phyloP scores from a whole-genome alignment of 148 eudicot species.

The Vaccinium vitisidaea region DNA sequence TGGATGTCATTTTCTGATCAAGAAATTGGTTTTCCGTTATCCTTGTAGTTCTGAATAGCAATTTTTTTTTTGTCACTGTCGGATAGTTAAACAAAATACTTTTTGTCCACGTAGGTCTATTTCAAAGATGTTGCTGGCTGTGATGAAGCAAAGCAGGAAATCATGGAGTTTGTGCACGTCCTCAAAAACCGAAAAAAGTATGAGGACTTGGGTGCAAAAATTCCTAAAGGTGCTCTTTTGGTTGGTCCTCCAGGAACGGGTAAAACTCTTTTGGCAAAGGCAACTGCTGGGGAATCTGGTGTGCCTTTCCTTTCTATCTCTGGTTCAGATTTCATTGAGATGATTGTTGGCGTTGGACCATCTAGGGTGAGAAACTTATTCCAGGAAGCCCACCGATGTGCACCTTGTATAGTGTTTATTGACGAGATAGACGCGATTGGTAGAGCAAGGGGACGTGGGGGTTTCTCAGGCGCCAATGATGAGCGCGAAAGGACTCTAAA shows the following conservation, averaged over 20 bases:
- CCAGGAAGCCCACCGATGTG: conserved; percentile 80
- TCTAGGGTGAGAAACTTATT: conserved; percentile 88
- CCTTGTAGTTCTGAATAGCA: neutral
- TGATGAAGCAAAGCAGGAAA: conserved; percentile 81
- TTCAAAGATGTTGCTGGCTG: conserved; percentile 80
- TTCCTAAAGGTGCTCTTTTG: conserved; percentile 89
- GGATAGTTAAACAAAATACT: neutral
- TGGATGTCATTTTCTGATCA: conserved; percentile 15
- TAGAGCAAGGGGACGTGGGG: conserved; percentile 84
- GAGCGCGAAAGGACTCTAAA: conserved; percentile 89
- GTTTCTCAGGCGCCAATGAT: conserved; percentile 72
- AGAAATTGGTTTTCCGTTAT: conserved; percentile 2
- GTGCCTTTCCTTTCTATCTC: conserved; percentile 88
- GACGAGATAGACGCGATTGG: conserved; percentile 98
- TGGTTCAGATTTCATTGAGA: conserved; percentile 93
- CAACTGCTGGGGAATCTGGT: conserved; percentile 96
- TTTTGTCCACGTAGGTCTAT: conserved; percentile 40
- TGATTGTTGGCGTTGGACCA: conserved; percentile 98
- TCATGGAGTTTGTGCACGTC: conserved; percentile 90
- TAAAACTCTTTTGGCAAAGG: conserved; percentile 88
- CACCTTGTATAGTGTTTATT: conserved; percentile 87
- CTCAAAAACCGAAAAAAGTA: conserved; percentile 87
- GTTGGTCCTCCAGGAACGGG: conserved; percentile 99
- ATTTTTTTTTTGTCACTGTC: neutral
- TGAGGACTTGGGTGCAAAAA: conserved; percentile 81